Evolutionary conservation across 441 rosid genomes (phyloP).

Genomic region (Eruca vesicaria): DNA sequence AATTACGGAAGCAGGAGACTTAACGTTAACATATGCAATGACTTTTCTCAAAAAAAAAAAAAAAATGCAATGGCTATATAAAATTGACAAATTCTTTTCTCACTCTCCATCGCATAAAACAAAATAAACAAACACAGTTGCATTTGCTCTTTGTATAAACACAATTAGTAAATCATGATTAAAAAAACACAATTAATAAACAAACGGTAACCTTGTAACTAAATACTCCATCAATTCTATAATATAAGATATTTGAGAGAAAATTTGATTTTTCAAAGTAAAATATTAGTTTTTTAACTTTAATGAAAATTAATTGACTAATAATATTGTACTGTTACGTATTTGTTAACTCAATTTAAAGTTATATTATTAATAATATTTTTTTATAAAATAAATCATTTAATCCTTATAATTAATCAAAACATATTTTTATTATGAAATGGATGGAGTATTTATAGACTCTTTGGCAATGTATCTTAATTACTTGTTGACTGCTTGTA

Average conservation of each 20-base stretch:
- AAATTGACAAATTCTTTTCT: not conserved
- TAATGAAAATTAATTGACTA: not conserved
- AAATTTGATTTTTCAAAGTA: too few species aligned
- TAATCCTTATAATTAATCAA: not conserved
- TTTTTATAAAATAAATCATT: not conserved
- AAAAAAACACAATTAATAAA: not conserved
- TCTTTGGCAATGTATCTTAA: too few species aligned
- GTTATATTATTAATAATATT: not conserved
- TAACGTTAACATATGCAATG: not conserved
- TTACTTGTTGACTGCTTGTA: not conserved
- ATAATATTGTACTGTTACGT: not conserved
- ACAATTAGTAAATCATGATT: too few species aligned
- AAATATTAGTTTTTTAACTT: not conserved
- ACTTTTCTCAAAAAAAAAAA: too few species aligned
- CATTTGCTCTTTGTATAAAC: conserved; percentile 5
- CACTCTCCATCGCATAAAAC: not conserved
- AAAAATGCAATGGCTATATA: conserved; percentile 3
- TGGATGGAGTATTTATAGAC: too few species aligned
- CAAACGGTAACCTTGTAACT: not conserved
- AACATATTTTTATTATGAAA: not conserved
- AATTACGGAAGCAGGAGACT: not conserved
- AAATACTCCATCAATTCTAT: not conserved
- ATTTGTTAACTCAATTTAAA: not conserved
- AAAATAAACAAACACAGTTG: conserved; percentile 11
- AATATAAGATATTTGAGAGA: not conserved